Evolutionary conservation across 495 filamentous ascomycete genomes (phyloP).

Genomic region (Xylaria longipes): DNA sequence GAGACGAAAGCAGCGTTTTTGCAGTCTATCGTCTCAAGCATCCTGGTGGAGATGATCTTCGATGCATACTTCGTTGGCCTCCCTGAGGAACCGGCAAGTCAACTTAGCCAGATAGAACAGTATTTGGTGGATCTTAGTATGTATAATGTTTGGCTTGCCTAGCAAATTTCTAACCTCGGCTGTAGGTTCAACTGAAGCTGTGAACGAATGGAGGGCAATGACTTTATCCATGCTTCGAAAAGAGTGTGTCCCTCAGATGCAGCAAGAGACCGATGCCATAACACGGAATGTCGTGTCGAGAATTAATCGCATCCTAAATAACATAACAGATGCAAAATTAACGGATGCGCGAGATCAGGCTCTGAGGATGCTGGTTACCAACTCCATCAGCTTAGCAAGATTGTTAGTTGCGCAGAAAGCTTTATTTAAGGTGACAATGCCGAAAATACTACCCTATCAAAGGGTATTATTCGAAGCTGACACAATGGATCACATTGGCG

Average conservation of each 20-base stretch:
- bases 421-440: constrained; percentile 58
- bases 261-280: constrained; percentile 45
- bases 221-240: constrained; percentile 59
- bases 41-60: constrained; percentile 60
- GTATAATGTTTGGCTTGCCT: constrained; percentile 27
- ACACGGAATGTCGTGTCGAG: constrained; percentile 46
- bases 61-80: constrained; percentile 60
- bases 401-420: constrained; percentile 61
- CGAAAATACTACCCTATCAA: constrained; percentile 55
- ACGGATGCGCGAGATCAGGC: constrained; percentile 55
- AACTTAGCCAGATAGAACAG: constrained; percentile 52
- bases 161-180: constrained; percentile 24
- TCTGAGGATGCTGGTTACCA: constrained; percentile 51
- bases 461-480: constrained; percentile 54
- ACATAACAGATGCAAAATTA: constrained; percentile 47
- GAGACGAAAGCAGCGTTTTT: constrained; percentile 59
- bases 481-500: constrained; percentile 64
- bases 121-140: constrained; percentile 54
- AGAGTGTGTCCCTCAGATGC: constrained; percentile 50
- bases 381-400: constrained; percentile 57
- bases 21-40: constrained; percentile 58
- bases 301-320: constrained; percentile 48
- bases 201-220: constrained; percentile 62
- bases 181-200: constrained; percentile 52
- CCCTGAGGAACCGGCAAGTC: constrained; percentile 46